A percentile compares a stretch with the other conserved stretches of the same genome.
phyloP scores from a whole-genome alignment of 2,329 filamentous ascomycete species.

The Hirsutella rhossiliensis region DNA sequence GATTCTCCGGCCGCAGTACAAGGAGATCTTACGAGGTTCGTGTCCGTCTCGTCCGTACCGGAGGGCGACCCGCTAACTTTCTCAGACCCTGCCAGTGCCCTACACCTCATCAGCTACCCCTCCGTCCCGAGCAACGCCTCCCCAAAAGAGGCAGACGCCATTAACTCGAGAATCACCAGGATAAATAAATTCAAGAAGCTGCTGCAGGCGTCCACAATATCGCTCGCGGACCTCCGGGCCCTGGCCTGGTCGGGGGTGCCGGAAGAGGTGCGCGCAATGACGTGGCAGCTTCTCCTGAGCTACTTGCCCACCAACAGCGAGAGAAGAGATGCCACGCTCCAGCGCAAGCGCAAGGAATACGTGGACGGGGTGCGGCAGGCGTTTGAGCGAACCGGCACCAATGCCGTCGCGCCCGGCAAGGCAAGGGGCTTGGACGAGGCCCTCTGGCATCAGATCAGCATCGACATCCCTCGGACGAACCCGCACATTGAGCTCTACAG shows the following conservation, averaged over 20 bases:
- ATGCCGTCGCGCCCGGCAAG: constrained; percentile 27
- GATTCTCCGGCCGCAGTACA: constrained; percentile 92
- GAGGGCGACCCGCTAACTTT: neutral
- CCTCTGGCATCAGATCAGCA: constrained; percentile 99
- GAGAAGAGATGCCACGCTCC: constrained; percentile 74
- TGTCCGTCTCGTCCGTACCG: neutral
- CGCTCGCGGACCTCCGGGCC: constrained; percentile 69
- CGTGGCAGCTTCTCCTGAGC: constrained; percentile 92
- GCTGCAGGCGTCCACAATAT: constrained; percentile 82
- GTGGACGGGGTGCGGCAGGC: constrained; percentile 74
- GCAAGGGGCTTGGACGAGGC: constrained; percentile 75
- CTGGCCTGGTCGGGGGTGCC: constrained; percentile 92
- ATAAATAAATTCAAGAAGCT: constrained; percentile 99
- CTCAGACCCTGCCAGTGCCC: constrained; percentile 72
- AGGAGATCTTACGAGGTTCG: constrained; percentile 73
- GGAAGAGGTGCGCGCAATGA: constrained; percentile 92
- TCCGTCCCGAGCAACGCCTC: constrained; percentile 60
- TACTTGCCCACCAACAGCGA: constrained; percentile 97
- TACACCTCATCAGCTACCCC: constrained; percentile 88
- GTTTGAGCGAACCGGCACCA: constrained; percentile 52
- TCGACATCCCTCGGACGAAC: constrained; percentile 92
- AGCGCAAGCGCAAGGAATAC: constrained; percentile 93
- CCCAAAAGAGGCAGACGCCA: constrained; percentile 73
- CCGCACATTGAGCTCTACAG: constrained; percentile 91
- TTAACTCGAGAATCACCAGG: constrained; percentile 76